Evolutionary conservation across 371 early-diverging fungal genomes (phyloP), one percentile per base, ranked within the genome.

Genomic region (Smittium culicis): DNA sequence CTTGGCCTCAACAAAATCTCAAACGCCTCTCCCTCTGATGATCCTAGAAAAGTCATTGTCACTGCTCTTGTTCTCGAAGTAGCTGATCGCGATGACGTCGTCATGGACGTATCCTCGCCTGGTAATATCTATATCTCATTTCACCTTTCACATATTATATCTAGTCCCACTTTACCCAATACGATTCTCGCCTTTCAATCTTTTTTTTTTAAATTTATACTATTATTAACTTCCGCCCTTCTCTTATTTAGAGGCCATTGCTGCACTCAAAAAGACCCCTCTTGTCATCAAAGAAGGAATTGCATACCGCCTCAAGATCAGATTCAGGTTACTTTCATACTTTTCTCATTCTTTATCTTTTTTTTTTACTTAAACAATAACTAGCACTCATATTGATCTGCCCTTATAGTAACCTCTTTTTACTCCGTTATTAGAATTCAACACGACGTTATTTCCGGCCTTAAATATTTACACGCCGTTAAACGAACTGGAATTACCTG

Each of bases 241-340:
- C n/a, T 16, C 60, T 25, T 31, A 16, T 28, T 74, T 78, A 77
- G 80, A 70, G 58, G 79, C 81, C 63, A 65, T 88, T 54, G 80
- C 83, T 24, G 71, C 78, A 35, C 83, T 92, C 69, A 88, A 87
- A 72, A 77, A 77, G 54, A 81, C 80, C 34, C 83, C 86, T 5
- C 84, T 97, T 69, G 85, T 86, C 25, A 95, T 97, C 80, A 97
- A 97, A 81, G 96, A 95, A 78, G 96, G 96, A 67, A 82, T 87
- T 67, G 91, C 91, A 69, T 95, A 94, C 83, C 83, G 89, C 66
- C 82, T 94, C 78, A 93, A 92, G 81, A 88, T 97, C 72, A 82
- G 81, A 65, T 97, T 97, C 84, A 85, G 81, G 82, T 87, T 76
- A 59, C 72, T 56, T 16, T 54, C 16, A n/a, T n/a, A n/a, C n/a